Evolutionary conservation across 169 alveolate genomes (phyloP).

Genomic region (Cryptosporidium andersoni): DNA sequence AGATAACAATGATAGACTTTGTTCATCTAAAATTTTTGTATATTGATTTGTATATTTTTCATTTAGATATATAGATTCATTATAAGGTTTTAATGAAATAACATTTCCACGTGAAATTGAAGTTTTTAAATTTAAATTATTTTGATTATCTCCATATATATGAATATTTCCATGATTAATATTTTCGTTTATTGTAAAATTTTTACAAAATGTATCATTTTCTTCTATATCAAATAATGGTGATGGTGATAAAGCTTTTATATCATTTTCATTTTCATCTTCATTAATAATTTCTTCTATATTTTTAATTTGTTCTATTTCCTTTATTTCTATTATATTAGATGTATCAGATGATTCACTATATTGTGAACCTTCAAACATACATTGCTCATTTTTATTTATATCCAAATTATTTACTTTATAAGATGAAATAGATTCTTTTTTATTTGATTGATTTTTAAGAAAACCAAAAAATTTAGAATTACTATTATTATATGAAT

Average conservation of each 20-base stretch:
- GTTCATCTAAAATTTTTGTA: background rate
- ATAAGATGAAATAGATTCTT: no score
- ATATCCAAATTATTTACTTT: background rate
- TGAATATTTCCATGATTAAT: constrained; percentile 10
- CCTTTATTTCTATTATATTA: constrained; percentile 5
- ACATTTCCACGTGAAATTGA: no score
- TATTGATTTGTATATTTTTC: background rate
- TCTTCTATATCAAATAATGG: constrained; percentile 39
- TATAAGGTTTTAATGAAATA: no score
- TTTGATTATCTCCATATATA: constrained; percentile 9
- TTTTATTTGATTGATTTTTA: no score
- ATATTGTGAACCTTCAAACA: constrained; percentile 27
- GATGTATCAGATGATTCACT: constrained; percentile 56
- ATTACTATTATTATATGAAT: no score
- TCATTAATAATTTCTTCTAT: background rate
- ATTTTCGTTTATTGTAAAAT: background rate
- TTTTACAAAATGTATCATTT: background rate
- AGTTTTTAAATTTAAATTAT: background rate
- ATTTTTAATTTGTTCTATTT: constrained; percentile 3
- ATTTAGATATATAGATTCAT: no score
- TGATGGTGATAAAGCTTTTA: background rate
- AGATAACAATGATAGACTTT: background rate
- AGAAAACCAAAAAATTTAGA: no score
- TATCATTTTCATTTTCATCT: background rate
- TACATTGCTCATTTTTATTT: background rate